phyloP scores from a whole-genome alignment of 164 flowering plant species.

The Pachysandra terminalis region DNA sequence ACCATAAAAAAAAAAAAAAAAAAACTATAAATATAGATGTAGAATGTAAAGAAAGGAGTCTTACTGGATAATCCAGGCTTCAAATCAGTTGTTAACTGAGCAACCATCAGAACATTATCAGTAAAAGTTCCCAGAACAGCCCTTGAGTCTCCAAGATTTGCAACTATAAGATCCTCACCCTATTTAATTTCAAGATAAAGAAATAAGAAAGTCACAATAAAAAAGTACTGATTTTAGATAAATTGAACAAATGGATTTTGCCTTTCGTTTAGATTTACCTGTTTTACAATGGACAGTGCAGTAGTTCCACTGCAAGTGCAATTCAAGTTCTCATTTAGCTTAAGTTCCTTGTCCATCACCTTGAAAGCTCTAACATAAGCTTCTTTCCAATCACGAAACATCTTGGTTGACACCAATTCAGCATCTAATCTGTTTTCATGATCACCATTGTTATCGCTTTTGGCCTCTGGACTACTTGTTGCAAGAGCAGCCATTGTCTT shows the following conservation, averaged over 20 bases:
- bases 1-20: no score
- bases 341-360: conserved; percentile 80
- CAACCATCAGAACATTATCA: conserved; percentile 41
- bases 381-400: conserved; percentile 47
- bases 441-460: no score
- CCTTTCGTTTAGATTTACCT: conserved; percentile 52
- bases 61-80: conserved; percentile 73
- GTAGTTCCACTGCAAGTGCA: conserved; percentile 75
- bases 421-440: no score
- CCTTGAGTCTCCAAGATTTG: conserved; percentile 90
- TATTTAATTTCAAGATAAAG: conserved; percentile 12
- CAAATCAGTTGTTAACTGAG: conserved; percentile 76
- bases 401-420: conserved; percentile 15
- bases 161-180: conserved; percentile 65
- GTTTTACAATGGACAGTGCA: conserved; percentile 63
- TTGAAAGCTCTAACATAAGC: conserved; percentile 59
- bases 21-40: no score
- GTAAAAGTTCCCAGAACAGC: conserved; percentile 66
- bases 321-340: conserved; percentile 56
- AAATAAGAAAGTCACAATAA: no score
- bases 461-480: background rate
- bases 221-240: no score
- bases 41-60: conserved; percentile 6
- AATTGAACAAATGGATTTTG: no score
- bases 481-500: conserved; percentile 31